phyloP scores from a whole-genome alignment of 768 basidiomycete species.

The Tricholomella constricta region DNA sequence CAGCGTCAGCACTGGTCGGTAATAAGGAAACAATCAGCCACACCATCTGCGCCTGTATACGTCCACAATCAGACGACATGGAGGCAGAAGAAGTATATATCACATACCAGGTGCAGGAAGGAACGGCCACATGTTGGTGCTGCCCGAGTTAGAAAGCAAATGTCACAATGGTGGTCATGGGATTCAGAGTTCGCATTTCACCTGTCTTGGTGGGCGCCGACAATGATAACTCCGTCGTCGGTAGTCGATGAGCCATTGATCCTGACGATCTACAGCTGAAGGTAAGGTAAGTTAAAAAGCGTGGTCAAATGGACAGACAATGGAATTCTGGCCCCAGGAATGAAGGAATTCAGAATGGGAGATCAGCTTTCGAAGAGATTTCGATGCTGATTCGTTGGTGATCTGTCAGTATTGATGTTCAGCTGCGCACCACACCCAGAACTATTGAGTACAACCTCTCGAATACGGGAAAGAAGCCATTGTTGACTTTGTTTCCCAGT shows the following conservation, averaged over 20 bases:
- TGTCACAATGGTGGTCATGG: conserved; percentile 6
- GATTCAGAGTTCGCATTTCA: conserved; percentile 24
- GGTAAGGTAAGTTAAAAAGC: conserved; percentile 12
- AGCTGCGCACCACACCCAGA: conserved; percentile 2
- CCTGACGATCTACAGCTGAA: conserved; percentile 59
- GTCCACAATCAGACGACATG: conserved; percentile 22
- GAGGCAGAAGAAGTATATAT: conserved; percentile 21
- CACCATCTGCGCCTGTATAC: conserved; percentile 52
- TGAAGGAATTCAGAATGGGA: conserved; percentile 74
- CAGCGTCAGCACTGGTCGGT: conserved; percentile 24
- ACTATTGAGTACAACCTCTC: conserved; percentile 45
- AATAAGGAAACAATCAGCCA: conserved; percentile 14
- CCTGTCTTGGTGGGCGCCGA: conserved; percentile 88
- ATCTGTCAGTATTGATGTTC: conserved; percentile 44
- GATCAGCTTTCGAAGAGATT: conserved; percentile 57
- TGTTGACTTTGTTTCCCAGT: conserved; percentile 75
- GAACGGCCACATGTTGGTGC: conserved; percentile 80
- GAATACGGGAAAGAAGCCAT: conserved; percentile 73
- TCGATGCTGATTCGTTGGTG: conserved; percentile 60
- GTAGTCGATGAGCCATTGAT: conserved; percentile 70
- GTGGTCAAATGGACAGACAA: conserved; percentile 44
- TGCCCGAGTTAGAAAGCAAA: conserved; percentile 24
- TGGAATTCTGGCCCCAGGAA: conserved; percentile 83
- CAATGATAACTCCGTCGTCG: conserved; percentile 65
- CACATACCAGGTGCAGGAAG: conserved; percentile 69